Base-by-base conservation (phyloP, 2,329 filamentous ascomycete genomes). In the Bipolaris cookei region DNA sequence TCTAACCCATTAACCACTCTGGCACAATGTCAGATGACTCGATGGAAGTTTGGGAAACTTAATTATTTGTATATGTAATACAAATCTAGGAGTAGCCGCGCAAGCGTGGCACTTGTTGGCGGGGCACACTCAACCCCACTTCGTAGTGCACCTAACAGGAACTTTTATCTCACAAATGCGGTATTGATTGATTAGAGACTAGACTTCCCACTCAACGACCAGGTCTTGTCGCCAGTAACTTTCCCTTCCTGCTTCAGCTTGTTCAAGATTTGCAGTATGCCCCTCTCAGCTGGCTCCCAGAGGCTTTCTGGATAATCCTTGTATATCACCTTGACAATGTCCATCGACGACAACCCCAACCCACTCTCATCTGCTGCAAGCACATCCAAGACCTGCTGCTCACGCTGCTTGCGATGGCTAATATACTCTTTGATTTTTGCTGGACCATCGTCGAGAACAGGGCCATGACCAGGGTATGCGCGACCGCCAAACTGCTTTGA, bases 291-390 rank as follows among this genome's bases (percentile, higher is more conserved):
- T 7, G 93, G 88, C 10, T 83, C 72, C 76, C 93, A 90, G 63
- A 98, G 80, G 68, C 83, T 86, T 73, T 90, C 86, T 0, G 90
- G 88, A 20, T 96, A 88, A 67, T 91, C 88, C 51, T 83, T 84
- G 74, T 99, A 99, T 32, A 99, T 91, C 30, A 90, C 80, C 76
- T 90, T 90, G n/a, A 97, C 94, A 62, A 98, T 81, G 56, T 94
- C 91, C 84, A 92, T 88, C 7, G 87, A 83, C 6, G 84, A 86
- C 90, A 89, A 92, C 2, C 75, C 73, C 37, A 63, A 59, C n/a
- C 71, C 45, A 4, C 45, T 25, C 47, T 64, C 65, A 37, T 70
- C 61, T 52, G 80, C 13, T 58, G 63, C 43, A 49, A 74, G 38
- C 14, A 78, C 74, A 41, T 77, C 75, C 32, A 76, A 61, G 16